Base-by-base conservation (phyloP, 2,329 filamentous ascomycete species). In the Colletotrichum sp. region DNA sequence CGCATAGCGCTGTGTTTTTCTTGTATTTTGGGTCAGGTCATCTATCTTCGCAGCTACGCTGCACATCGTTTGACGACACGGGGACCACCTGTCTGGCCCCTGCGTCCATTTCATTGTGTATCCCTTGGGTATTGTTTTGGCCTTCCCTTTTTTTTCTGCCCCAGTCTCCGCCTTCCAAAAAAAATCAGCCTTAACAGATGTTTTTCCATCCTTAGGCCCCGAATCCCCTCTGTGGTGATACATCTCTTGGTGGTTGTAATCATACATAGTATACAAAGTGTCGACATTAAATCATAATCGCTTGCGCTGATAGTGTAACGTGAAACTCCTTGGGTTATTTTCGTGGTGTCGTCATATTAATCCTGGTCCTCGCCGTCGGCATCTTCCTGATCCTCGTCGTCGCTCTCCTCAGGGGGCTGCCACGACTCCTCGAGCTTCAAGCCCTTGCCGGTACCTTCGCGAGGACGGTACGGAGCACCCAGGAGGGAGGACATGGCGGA, bases 371-470 rank as follows among this genome's bases (percentile, higher is more conserved):
- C 80, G 36, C 81, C 81, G 19, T 87, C 83, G 28, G 82, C 82
- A 13, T 82, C 82, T 36, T 69, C 67, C 34, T 64, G 61, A 5
- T 64, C 81, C 4, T 44, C 86, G 2, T 86, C 82, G 6, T 87
- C 86, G 0, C 83, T 82, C 0, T 88, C 88, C 61, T 91, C 90
- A 12, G 93, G 93, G 22, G 89, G 94, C 83, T 91, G 93, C 94
- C 90, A 96, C 0, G 94, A 94, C 82, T 96, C 94, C 83, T 96
- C 94, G 5, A 97, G 86, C 82, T 96, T 96, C 79, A 96, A 86
- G 0, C 94, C 94, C 83, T 95, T 95, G 73, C 94, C 94, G 22
- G 86, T 88, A 5, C 89, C 86, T 77, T 89, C 88, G 0, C 83
- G 78, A 8, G 81, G 81, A 57, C 86, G 84, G 78, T 87, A 88